phyloP scores from a whole-genome alignment of 2,329 filamentous ascomycete genomes.

The Laburnicola sp. region DNA sequence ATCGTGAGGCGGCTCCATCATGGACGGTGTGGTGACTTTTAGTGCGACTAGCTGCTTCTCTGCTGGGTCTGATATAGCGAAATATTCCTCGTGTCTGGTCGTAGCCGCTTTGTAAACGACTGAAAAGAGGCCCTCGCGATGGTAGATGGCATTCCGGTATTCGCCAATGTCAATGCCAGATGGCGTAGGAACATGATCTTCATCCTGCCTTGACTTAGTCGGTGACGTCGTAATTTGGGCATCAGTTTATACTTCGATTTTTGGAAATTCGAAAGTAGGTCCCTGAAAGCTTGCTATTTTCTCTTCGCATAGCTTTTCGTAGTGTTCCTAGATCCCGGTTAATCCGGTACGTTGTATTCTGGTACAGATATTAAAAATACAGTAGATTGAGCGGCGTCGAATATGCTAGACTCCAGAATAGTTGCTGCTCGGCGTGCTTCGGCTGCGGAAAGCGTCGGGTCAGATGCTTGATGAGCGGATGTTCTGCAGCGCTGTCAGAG shows the following conservation, averaged over 20 bases:
- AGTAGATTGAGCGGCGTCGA: slow-evolving; percentile 59
- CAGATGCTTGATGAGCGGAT: slow-evolving; percentile 52
- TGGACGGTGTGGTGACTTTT: slow-evolving; percentile 79
- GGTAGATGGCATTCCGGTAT: slow-evolving; percentile 60
- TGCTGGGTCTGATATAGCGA: slow-evolving; percentile 20
- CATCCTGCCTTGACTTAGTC: slow-evolving; percentile 21
- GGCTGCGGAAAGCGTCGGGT: slow-evolving; percentile 49
- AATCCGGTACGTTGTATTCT: no score
- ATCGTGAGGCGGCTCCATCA: slow-evolving; percentile 78
- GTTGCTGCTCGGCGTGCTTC: slow-evolving; percentile 64
- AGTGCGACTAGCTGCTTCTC: slow-evolving; percentile 63
- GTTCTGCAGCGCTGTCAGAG: slow-evolving; percentile 44
- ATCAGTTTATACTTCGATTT: slow-evolving; percentile 22
- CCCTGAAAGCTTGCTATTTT: slow-evolving; percentile 24
- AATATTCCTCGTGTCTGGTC: slow-evolving; percentile 40
- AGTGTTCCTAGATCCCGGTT: slow-evolving; percentile 39
- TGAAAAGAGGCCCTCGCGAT: slow-evolving; percentile 74
- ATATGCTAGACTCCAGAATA: slow-evolving; percentile 66
- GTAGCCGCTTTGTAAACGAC: slow-evolving; percentile 72
- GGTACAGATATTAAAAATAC: slow-evolving; percentile 50
- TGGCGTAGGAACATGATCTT: slow-evolving; percentile 40
- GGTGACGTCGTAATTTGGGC: neutral
- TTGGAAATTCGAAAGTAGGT: slow-evolving; percentile 29
- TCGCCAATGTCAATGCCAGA: slow-evolving; percentile 54
- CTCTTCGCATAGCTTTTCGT: slow-evolving; percentile 34